Percentiles rank a stretch among this genome's conserved stretches.
These are phyloP conservation scores for Coemansia sp. DNA, from an alignment of 192 early-diverging fungal species.

Conservation along the genomic window DNA sequence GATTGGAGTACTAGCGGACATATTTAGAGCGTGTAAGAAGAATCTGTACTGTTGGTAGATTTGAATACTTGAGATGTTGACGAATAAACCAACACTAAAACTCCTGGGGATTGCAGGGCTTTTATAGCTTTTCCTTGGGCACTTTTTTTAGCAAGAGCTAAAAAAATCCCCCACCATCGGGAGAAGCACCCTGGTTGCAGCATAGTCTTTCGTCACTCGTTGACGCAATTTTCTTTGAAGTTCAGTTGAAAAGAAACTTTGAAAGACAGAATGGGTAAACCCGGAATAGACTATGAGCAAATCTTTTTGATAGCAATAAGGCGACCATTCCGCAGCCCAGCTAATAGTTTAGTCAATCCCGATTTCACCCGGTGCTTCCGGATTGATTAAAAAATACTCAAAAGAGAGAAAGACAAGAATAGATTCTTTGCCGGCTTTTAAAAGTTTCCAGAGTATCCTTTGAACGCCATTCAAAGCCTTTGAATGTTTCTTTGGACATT, in stretches of 20 bases:
- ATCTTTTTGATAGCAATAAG: too few relatives aligned
- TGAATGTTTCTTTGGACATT: neutral
- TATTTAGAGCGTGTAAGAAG: neutral
- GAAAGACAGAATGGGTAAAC: too few relatives aligned
- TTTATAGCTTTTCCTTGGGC: neutral
- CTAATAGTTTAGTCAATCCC: too few relatives aligned
- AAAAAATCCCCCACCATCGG: too few relatives aligned
- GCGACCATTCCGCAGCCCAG: too few relatives aligned
- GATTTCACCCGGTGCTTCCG: too few relatives aligned
- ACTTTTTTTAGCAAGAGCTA: neutral
- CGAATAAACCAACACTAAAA: neutral
- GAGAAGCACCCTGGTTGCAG: too few relatives aligned
- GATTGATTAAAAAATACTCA: neutral
- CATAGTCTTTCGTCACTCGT: too few relatives aligned
- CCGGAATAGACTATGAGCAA: too few relatives aligned
- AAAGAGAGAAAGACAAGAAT: neutral
- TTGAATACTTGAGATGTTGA: neutral
- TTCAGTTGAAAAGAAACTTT: too few relatives aligned
- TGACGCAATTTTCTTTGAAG: too few relatives aligned
- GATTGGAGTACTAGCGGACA: neutral
- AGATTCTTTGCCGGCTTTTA: neutral
- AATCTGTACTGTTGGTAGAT: neutral
- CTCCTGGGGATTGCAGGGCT: neutral
- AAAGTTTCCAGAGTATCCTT: neutral
- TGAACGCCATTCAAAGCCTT: neutral